Evolutionary conservation across 169 alveolate species (phyloP).

Genomic region (Neospora caninum): DNA sequence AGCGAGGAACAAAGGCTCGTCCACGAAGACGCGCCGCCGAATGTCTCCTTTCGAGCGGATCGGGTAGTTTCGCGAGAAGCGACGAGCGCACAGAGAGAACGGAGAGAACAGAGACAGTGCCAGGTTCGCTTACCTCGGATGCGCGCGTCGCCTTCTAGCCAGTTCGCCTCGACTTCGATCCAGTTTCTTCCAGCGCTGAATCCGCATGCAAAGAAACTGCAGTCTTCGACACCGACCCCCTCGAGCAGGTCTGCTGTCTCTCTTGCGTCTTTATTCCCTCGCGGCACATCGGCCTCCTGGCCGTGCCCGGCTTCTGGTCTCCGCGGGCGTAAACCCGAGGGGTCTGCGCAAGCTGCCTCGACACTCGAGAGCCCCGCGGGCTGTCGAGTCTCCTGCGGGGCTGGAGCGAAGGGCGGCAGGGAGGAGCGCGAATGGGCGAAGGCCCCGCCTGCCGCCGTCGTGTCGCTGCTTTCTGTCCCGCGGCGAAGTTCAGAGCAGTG

Average conservation of each 20-base stretch:
- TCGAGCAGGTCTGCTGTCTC: neutral
- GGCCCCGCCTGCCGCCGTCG: too few species aligned
- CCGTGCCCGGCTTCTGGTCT: neutral
- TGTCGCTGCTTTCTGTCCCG: too few species aligned
- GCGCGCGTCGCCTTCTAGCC: slow-evolving; percentile 61
- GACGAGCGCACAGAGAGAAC: too few species aligned
- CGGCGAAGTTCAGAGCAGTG: too few species aligned
- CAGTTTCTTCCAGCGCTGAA: slow-evolving; percentile 44
- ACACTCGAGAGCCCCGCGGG: neutral
- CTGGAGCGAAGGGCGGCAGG: neutral
- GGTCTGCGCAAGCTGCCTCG: neutral
- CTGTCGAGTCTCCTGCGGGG: neutral
- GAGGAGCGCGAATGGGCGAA: neutral
- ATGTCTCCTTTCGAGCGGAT: too few species aligned
- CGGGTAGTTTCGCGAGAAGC: too few species aligned
- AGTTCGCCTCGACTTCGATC: slow-evolving; percentile 3
- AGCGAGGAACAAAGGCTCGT: too few species aligned
- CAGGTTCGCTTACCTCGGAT: slow-evolving; percentile 3
- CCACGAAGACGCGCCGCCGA: too few species aligned
- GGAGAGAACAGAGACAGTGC: too few species aligned
- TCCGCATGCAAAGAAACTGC: slow-evolving; percentile 49
- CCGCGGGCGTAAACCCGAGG: neutral
- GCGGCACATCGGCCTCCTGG: neutral
- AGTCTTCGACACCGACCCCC: neutral
- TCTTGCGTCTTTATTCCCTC: neutral